Base-by-base conservation (phyloP, 495 filamentous ascomycete genomes). In the Podospora comata region DNA sequence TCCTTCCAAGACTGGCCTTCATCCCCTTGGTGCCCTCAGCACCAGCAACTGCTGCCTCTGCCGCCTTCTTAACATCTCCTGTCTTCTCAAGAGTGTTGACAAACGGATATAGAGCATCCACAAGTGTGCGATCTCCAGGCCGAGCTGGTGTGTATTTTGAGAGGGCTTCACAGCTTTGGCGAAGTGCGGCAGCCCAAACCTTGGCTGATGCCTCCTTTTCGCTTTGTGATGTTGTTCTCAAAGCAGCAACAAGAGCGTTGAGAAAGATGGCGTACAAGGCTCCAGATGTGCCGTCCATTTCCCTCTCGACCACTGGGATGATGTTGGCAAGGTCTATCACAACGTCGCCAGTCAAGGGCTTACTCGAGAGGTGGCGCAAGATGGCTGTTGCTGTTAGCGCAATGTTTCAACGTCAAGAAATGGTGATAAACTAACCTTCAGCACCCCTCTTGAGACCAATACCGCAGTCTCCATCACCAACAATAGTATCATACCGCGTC, bases 251-350 rank as follows among this genome's bases (percentile, higher is more conserved):
- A 1, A 99, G 88, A 0, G 94, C 88, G 76, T 97, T 97, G 64
- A 99, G 84, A 84, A 97, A 99, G 71, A 99, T 99, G 53, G 93
- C 91, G 77, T 96, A 97, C 30, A 99, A 83, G 5, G 96, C 95
- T 2, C 95, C 95, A 0, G 93, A 97, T 13, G 95, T 99, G 61
- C 95, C 95, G 75, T 97, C 95, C 95, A 99, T 99, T 56, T 82
- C 87, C 55, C 79, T 88, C 76, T 99, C 95, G n/a, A 98, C 88
- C 4, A 93, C 86, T 7, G 85, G 85, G n/a, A 91, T 89, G 65
- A 99, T 91, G 68, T 84, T 86, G 64, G 88, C 84, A 18, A 98
- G 80, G 28, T 92, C 89, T 34, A 88, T 74, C 7, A 93, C 88
- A 7, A 85, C 84, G 71, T 99, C 95, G 20, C 88, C 85, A 0